Conservation (phyloP, 2,329 filamentous ascomycete species). For the Periconia digitata region DNA sequence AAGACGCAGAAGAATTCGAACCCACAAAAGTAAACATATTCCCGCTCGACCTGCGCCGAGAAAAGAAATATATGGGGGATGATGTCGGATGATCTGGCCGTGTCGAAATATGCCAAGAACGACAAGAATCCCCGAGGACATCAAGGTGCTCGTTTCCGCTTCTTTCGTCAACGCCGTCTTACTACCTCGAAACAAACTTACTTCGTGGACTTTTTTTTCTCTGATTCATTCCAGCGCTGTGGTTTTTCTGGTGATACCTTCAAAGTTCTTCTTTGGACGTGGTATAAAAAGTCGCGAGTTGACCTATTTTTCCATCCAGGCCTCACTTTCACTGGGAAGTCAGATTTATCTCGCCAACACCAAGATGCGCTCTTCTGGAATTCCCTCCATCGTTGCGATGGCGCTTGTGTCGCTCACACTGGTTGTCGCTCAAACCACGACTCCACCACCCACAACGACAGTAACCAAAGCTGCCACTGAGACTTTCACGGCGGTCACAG, state of each 20-base stretch:
- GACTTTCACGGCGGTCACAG: constrained; percentile 52
- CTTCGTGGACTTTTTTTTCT: too few relatives aligned
- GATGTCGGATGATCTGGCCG: not conserved
- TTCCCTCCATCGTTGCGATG: constrained; percentile 1
- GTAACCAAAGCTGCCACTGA: constrained; percentile 16
- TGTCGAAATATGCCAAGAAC: not conserved
- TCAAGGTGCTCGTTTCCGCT: constrained; percentile 31
- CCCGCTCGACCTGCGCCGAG: not conserved
- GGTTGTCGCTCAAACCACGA: constrained; percentile 20
- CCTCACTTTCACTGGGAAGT: not conserved
- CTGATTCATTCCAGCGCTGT: too few relatives aligned
- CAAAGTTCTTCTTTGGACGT: not conserved
- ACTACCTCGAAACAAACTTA: too few relatives aligned
- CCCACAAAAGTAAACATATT: not conserved
- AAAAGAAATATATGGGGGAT: not conserved
- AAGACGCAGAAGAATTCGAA: not conserved
- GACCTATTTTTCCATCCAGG: not conserved
- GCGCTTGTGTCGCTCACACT: constrained; percentile 6
- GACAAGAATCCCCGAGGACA: constrained; percentile 18
- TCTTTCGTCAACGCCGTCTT: not conserved
- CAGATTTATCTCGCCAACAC: not conserved
- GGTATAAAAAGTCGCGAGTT: not conserved
- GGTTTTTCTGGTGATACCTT: too few relatives aligned
- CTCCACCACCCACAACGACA: constrained; percentile 10
- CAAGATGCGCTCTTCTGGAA: not conserved